Conservation (phyloP, 495 filamentous ascomycete species). For the Neurospora sp. region DNA sequence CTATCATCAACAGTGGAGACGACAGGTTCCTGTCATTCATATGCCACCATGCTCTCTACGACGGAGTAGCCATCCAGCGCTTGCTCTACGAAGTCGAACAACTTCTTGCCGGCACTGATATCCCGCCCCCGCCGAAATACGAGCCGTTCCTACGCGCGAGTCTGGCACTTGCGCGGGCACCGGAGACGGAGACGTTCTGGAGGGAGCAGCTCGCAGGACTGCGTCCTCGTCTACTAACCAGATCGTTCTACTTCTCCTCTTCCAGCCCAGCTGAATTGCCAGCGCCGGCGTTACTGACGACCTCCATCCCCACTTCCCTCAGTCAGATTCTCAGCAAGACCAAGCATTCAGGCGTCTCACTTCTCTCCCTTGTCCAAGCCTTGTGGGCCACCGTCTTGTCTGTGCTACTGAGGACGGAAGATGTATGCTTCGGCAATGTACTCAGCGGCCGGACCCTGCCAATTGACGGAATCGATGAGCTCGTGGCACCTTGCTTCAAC, state of each 20-base stretch:
- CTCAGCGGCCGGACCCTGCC: conserved; percentile 61
- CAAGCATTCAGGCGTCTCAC: conserved; percentile 44
- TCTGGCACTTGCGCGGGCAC: conserved; percentile 7
- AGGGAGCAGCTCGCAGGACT: conserved; percentile 36
- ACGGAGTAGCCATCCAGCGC: conserved; percentile 57
- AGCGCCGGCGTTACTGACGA: background rate
- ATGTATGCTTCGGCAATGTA: conserved; percentile 78
- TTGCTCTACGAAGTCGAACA: conserved; percentile 57
- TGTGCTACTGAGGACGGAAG: conserved; percentile 37
- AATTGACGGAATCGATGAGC: conserved; percentile 52
- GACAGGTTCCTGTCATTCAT: conserved; percentile 45
- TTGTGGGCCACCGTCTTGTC: conserved; percentile 56
- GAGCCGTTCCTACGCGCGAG: conserved; percentile 28
- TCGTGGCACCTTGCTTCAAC: conserved; percentile 82
- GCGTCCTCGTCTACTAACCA: conserved; percentile 33
- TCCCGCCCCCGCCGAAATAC: conserved; percentile 38
- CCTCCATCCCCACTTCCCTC: conserved; percentile 19
- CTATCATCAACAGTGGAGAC: conserved; percentile 13
- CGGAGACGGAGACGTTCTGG: conserved; percentile 53
- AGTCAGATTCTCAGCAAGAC: conserved; percentile 35
- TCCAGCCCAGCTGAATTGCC: background rate
- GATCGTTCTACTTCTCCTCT: background rate
- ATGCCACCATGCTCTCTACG: conserved; percentile 72
- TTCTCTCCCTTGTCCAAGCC: conserved; percentile 56
- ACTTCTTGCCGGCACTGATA: conserved; percentile 28